Conservation (phyloP, 495 filamentous ascomycete genomes). For the Cercophora sp. region DNA sequence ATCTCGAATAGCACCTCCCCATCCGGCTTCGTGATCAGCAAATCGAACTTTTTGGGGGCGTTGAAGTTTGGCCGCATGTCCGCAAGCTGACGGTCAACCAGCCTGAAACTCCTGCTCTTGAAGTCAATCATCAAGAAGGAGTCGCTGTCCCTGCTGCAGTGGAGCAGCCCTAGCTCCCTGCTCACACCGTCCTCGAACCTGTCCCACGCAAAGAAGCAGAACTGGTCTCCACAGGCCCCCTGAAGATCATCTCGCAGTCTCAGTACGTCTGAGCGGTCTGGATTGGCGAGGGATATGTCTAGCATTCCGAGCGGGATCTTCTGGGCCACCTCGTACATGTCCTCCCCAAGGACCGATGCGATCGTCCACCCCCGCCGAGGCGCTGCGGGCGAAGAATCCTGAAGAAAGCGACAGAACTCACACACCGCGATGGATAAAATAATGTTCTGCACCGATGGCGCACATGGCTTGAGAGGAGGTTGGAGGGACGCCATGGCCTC, state of each 20-base stretch:
- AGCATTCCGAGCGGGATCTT: slow-evolving; percentile 8
- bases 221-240: slow-evolving; percentile 7
- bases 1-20: slow-evolving; percentile 10
- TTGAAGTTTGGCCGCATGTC: background rate
- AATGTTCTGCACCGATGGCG: background rate
- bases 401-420: slow-evolving; percentile 19
- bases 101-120: background rate
- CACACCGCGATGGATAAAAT: slow-evolving; percentile 12
- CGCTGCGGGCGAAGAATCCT: background rate
- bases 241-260: slow-evolving; percentile 6
- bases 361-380: slow-evolving; percentile 1
- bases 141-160: background rate
- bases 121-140: slow-evolving; percentile 21
- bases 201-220: slow-evolving; percentile 1
- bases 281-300: background rate
- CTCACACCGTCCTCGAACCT: background rate
- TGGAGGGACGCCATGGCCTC: slow-evolving; percentile 7
- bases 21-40: slow-evolving; percentile 5
- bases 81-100: slow-evolving; percentile 14
- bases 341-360: slow-evolving; percentile 6
- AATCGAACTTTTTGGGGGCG: slow-evolving; percentile 2
- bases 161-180: slow-evolving; percentile 16
- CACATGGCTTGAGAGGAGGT: background rate
- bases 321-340: background rate
- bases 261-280: background rate